These are phyloP conservation scores for Herpotrichia juniperi DNA, from an alignment of 2,329 filamentous ascomycete species.

Conservation along the genomic window DNA sequence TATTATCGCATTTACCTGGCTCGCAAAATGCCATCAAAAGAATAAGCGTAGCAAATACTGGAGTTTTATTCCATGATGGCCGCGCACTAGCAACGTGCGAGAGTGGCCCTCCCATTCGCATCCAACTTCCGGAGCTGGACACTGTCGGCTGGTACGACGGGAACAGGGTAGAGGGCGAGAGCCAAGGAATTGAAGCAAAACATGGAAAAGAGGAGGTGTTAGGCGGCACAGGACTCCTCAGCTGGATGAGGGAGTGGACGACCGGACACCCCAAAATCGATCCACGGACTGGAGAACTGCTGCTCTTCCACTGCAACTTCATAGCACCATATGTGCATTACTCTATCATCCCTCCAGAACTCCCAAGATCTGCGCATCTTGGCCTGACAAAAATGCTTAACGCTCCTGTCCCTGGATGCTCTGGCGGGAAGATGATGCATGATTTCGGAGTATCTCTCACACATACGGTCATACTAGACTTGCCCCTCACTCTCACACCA, in stretches of 20 bases:
- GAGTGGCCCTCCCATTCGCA: constrained; percentile 71
- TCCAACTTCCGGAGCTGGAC: constrained; percentile 67
- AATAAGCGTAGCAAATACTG: constrained; percentile 74
- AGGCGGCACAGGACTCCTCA: constrained; percentile 61
- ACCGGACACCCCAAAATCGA: constrained; percentile 74
- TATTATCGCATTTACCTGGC: constrained; percentile 64
- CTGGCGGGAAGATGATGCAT: constrained; percentile 75
- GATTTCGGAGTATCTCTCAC: constrained; percentile 71
- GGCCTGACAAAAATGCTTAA: constrained; percentile 52
- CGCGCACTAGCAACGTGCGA: constrained; percentile 73
- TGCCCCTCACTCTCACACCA: constrained; percentile 70
- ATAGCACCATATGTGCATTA: constrained; percentile 70
- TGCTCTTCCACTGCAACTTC: constrained; percentile 72
- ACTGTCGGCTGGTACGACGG: constrained; percentile 76
- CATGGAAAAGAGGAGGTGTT: constrained; percentile 45
- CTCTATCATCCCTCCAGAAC: constrained; percentile 58
- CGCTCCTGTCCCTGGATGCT: constrained; percentile 64
- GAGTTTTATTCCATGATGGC: constrained; percentile 70
- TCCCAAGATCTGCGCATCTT: not conserved
- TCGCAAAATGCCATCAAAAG: constrained; percentile 65
- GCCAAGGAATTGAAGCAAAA: constrained; percentile 16
- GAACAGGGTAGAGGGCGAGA: constrained; percentile 59
- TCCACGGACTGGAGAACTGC: constrained; percentile 66
- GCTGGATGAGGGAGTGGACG: constrained; percentile 73
- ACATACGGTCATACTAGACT: constrained; percentile 72